These are phyloP conservation scores for Sarocladium kiliense DNA, from an alignment of 2,329 filamentous ascomycete species.

Conservation along the genomic window DNA sequence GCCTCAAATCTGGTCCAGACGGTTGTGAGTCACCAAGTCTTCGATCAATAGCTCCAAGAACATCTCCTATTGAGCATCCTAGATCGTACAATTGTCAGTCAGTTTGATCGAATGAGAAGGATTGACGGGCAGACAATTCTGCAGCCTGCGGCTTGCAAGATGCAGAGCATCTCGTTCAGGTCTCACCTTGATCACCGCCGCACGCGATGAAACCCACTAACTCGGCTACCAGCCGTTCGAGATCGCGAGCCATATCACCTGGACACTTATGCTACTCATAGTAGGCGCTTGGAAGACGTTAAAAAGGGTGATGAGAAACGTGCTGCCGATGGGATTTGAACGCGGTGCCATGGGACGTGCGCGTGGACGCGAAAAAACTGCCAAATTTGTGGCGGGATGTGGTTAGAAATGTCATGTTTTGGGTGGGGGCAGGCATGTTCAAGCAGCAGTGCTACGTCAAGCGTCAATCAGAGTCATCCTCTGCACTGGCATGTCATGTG, in stretches of 20 bases:
- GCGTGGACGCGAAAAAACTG: neutral
- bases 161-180: too few species aligned
- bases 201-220: slow-evolving; percentile 32
- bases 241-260: slow-evolving; percentile 29
- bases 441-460: too few species aligned
- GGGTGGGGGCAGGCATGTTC: neutral
- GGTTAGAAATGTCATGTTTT: neutral
- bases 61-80: slow-evolving; percentile 27
- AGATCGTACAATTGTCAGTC: neutral
- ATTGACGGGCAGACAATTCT: neutral
- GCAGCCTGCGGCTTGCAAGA: neutral
- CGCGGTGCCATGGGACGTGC: neutral
- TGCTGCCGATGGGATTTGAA: slow-evolving; percentile 7
- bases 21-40: slow-evolving; percentile 16
- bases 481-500: neutral
- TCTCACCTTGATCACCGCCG: slow-evolving; percentile 32
- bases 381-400: neutral
- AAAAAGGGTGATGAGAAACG: slow-evolving; percentile 2
- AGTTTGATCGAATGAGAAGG: neutral
- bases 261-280: slow-evolving; percentile 19
- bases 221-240: slow-evolving; percentile 31
- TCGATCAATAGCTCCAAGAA: slow-evolving; percentile 26
- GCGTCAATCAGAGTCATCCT: too few species aligned
- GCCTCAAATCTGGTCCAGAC: slow-evolving; percentile 5
- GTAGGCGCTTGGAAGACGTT: slow-evolving; percentile 6